A percentile compares a stretch with the other conserved stretches of the same genome.
phyloP scores from a whole-genome alignment of 108 stramenopile genomes.

The Cyclotella distinguenda region DNA sequence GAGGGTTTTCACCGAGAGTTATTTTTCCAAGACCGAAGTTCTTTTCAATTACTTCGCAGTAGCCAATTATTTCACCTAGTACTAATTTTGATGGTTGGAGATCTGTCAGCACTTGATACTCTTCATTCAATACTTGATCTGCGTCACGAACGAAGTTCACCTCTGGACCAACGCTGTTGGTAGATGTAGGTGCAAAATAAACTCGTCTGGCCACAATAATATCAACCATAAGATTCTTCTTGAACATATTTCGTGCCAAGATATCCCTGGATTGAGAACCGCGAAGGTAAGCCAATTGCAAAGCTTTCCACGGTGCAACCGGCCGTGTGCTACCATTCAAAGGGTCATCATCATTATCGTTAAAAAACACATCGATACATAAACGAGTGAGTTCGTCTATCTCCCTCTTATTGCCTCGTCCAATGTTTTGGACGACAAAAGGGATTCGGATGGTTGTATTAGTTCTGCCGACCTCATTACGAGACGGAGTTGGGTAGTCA shows the following conservation, averaged over 20 bases:
- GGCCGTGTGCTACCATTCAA: conserved; percentile 13
- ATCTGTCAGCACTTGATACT: background rate
- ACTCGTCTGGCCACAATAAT: conserved; percentile 55
- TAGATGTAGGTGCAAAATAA: conserved; percentile 32
- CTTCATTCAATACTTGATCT: conserved; percentile 23
- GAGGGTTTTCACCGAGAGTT: conserved; percentile 20
- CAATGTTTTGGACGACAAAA: conserved; percentile 57
- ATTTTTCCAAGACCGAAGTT: conserved; percentile 65
- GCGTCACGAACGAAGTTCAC: background rate
- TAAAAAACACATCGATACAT: conserved; percentile 78
- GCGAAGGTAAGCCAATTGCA: conserved; percentile 42
- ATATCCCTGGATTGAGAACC: conserved; percentile 42
- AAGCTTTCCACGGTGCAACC: conserved; percentile 33
- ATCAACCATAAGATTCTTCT: conserved; percentile 42
- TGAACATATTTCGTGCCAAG: conserved; percentile 35
- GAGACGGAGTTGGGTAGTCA: background rate
- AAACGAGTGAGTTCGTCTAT: conserved; percentile 52
- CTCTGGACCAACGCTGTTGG: background rate
- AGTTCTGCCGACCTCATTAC: background rate
- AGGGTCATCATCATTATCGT: conserved; percentile 35
- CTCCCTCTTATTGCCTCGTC: conserved; percentile 35
- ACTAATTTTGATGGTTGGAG: conserved; percentile 27
- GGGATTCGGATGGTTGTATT: conserved; percentile 14
- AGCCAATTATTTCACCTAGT: conserved; percentile 72
- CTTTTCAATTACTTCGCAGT: conserved; percentile 69